These are phyloP conservation scores for Acanthamoeba castellanii DNA, from an alignment of 208 protist species.

Conservation along the genomic window DNA sequence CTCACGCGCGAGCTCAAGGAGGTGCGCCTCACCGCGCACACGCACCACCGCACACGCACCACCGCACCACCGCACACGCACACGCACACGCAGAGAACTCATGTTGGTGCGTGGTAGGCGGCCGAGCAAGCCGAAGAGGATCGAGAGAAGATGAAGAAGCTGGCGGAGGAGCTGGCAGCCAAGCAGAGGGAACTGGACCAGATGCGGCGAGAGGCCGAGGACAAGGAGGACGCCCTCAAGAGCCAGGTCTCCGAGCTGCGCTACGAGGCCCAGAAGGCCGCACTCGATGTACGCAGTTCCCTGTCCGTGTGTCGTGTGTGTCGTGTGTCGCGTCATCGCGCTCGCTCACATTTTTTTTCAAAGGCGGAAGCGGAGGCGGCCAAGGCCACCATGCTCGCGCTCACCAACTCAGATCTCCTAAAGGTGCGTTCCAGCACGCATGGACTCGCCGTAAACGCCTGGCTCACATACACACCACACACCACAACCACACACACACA, in stretches of 20 bases:
- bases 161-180: constrained; percentile 2
- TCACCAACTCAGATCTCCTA: not conserved
- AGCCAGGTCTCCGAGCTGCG: not conserved
- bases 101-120: not conserved
- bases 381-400: constrained; percentile 15
- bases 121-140: constrained; percentile 47
- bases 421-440: not conserved
- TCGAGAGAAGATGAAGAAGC: not conserved
- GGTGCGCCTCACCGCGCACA: not conserved
- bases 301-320: not conserved
- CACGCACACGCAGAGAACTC: not conserved
- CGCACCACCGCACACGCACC: too few relatives aligned
- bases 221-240: not conserved
- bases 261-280: constrained; percentile 43
- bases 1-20: constrained; percentile 10
- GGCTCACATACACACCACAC: too few relatives aligned
- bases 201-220: constrained; percentile 11
- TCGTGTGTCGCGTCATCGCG: not conserved
- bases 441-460: not conserved
- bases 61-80: not conserved
- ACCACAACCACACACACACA: too few relatives aligned
- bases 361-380: not conserved
- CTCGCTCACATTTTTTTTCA: not conserved
- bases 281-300: constrained; percentile 6
- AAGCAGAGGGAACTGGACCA: constrained; percentile 36